Evolutionary conservation across 106 monocot genomes (phyloP).

Genomic region (Phalaenopsis aphrodite): DNA sequence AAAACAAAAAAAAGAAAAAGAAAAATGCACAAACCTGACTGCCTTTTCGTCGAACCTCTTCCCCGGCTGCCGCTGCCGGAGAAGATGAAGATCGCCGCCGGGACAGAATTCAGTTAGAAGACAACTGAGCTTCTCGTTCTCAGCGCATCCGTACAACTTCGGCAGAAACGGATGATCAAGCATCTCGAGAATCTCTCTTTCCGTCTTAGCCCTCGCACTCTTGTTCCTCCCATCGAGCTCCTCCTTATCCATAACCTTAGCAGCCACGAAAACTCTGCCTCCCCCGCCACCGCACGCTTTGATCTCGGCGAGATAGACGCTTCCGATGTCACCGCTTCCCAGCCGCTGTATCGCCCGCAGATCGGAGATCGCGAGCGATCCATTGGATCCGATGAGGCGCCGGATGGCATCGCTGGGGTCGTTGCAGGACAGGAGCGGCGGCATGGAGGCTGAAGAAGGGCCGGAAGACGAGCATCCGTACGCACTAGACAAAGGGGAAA

Average conservation of each 20-base stretch:
- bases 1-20: not conserved
- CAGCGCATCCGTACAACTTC: conserved; percentile 46
- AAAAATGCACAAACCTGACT: conserved; percentile 30
- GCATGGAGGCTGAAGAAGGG: not conserved
- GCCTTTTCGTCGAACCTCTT: conserved; percentile 55
- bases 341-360: conserved; percentile 42
- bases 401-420: conserved; percentile 23
- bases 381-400: conserved; percentile 4
- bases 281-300: conserved; percentile 5
- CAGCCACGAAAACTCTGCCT: conserved; percentile 30
- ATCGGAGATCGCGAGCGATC: conserved; percentile 32
- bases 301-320: conserved; percentile 73
- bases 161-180: conserved; percentile 82
- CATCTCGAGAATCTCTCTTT: conserved; percentile 58
- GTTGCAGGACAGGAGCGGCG: not conserved
- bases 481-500: not conserved
- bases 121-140: conserved; percentile 56
- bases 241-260: conserved; percentile 82
- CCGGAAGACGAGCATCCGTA: not conserved
- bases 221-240: conserved; percentile 70
- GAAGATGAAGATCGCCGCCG: conserved; percentile 79
- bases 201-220: conserved; percentile 57
- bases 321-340: conserved; percentile 74
- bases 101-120: conserved; percentile 80
- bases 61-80: conserved; percentile 59